Base-by-base conservation (phyloP, 164 flowering plant genomes). In the Magnolia kwangsiensis region DNA sequence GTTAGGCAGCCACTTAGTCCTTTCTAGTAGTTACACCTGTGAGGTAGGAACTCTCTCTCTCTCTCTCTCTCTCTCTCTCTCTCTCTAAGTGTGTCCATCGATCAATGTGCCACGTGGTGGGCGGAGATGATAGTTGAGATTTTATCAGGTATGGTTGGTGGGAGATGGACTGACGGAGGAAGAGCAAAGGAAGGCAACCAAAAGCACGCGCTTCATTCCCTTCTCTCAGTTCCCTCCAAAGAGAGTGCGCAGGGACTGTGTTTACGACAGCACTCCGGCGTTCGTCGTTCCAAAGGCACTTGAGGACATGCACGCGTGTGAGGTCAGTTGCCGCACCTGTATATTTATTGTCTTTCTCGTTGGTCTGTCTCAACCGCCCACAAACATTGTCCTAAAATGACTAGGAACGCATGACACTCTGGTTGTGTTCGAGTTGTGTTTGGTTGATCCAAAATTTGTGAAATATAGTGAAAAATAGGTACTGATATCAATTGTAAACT, bases 181-280 rank as follows among this genome's bases (percentile, higher is more conserved):
- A 49, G 88, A 87, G 50, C 89, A 86, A 20, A 7, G 45, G 21
- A 85, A 79, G 68, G 90, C 90, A 58, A 21, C 84, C 20, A 83
- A 86, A 75, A 90, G 89, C 58, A 81, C 94, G 27, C 4, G 77
- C 8, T 89, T 89, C 76, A 79, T 89, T 74, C 94, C 94, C 0
- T 82, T 81, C 64, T 86, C 89, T 1, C 85, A 83, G 58, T 83
- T 87, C 61, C 89, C 86, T 24, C 83, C 83, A 1, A 80, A 75
- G 83, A 73, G 75, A 77, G 7, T 70, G 21, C 80, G 87, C 49
- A 78, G 72, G 67, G 87, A 84, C 66, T 86, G 89, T 73, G 27
- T 61, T 31, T 86, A 86, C 69, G 72, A 76, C 63, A 27, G 72
- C 58, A 85, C 86, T 7, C 89, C 87, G 10, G 82, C 89, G 13